Evolutionary conservation across 345 rosid genomes (phyloP).

Genomic region (Cardamine occulta): DNA sequence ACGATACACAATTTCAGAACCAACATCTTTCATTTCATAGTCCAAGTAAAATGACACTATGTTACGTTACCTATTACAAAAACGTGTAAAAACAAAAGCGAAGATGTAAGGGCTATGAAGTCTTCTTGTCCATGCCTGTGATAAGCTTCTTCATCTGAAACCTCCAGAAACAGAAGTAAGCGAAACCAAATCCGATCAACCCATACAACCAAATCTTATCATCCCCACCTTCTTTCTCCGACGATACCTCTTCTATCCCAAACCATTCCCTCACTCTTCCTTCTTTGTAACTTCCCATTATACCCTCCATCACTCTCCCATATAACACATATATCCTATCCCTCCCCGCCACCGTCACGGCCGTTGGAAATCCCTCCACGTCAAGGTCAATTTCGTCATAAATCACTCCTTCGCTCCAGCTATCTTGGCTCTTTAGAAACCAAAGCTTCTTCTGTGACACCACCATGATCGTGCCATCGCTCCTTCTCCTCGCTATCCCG

Average conservation of each 20-base stretch:
- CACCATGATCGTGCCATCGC: slow-evolving; percentile 70
- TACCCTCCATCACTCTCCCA: slow-evolving; percentile 65
- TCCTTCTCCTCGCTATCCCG: slow-evolving; percentile 61
- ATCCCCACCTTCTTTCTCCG: slow-evolving; percentile 56
- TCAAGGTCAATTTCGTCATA: slow-evolving; percentile 73
- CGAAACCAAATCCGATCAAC: slow-evolving; percentile 72
- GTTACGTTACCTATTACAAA: slow-evolving; percentile 12
- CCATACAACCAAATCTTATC: slow-evolving; percentile 66
- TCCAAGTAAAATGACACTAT: slow-evolving; percentile 5
- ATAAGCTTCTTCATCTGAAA: slow-evolving; percentile 74
- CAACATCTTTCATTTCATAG: slow-evolving; percentile 16
- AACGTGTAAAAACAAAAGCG: not conserved
- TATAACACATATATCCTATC: slow-evolving; percentile 75
- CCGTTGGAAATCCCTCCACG: slow-evolving; percentile 56
- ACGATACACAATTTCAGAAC: slow-evolving; percentile 1
- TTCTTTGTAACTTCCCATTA: slow-evolving; percentile 41
- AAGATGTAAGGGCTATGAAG: slow-evolving; percentile 7
- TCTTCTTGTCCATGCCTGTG: slow-evolving; percentile 62
- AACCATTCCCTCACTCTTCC: slow-evolving; percentile 56
- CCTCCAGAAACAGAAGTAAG: slow-evolving; percentile 77
- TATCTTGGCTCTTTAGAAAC: slow-evolving; percentile 72
- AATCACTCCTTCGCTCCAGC: slow-evolving; percentile 77
- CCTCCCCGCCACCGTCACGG: slow-evolving; percentile 63
- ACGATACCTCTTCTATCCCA: slow-evolving; percentile 58
- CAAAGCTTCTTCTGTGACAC: slow-evolving; percentile 63